Conservation (phyloP, 208 protist species). For the Leishmania gerbilli region DNA sequence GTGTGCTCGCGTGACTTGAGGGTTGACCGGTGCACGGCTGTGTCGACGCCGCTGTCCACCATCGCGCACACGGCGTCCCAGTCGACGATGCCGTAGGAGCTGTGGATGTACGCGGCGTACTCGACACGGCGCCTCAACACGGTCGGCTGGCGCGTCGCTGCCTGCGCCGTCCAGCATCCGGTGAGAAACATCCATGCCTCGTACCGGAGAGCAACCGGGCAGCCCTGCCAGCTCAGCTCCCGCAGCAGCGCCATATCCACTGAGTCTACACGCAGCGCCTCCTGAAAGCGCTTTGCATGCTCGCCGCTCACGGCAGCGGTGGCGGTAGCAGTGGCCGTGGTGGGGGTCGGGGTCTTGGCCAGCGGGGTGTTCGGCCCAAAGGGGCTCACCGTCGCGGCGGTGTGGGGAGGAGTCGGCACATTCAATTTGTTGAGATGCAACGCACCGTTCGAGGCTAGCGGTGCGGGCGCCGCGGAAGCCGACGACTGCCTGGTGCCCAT, state of each 20-base stretch:
- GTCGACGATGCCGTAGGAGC: conserved; percentile 54
- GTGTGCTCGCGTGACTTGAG: conserved; percentile 18
- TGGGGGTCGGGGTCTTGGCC: not conserved
- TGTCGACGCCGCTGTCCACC: conserved; percentile 37
- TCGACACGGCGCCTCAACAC: conserved; percentile 56
- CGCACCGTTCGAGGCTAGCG: not conserved
- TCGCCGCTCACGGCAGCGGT: conserved; percentile 5
- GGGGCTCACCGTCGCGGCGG: not conserved
- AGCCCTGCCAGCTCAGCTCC: conserved; percentile 58
- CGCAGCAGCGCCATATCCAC: conserved; percentile 47
- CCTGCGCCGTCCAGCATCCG: conserved; percentile 51
- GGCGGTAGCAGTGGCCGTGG: not conserved
- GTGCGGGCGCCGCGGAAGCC: not conserved
- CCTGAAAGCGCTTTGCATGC: conserved; percentile 31
- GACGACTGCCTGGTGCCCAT: not conserved
- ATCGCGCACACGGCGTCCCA: conserved; percentile 56
- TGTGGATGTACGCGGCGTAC: conserved; percentile 54
- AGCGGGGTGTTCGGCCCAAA: not conserved
- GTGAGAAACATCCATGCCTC: conserved; percentile 70
- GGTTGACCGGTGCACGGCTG: conserved; percentile 30
- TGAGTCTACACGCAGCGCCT: conserved; percentile 31
- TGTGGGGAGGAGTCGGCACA: too few species aligned
- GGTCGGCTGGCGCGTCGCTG: conserved; percentile 34
- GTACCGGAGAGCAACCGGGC: conserved; percentile 47
- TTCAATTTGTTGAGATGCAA: not conserved